Percentiles rank a stretch among this genome's conserved stretches.
phyloP scores from a whole-genome alignment of 208 protist genomes.

The Angomonas deanei region DNA sequence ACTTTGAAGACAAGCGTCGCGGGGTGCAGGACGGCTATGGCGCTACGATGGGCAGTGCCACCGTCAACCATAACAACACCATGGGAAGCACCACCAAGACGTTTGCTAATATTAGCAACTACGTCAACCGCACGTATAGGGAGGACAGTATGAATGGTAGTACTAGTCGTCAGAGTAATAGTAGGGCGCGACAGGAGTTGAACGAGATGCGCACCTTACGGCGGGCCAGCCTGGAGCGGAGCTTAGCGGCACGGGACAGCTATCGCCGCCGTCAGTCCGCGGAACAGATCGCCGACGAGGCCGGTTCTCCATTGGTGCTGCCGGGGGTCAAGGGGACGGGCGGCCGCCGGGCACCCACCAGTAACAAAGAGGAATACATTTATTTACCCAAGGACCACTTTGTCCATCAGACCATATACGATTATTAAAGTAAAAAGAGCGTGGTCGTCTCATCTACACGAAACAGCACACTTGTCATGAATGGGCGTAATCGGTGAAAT shows the following conservation, averaged over 20 bases:
- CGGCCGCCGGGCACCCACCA: constrained; percentile 41
- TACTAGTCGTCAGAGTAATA: neutral
- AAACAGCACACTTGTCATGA: no score
- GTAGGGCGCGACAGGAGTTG: constrained; percentile 40
- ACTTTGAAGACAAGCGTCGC: constrained; percentile 13
- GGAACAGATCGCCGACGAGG: constrained; percentile 4
- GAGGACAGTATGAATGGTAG: neutral
- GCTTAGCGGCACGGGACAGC: constrained; percentile 3
- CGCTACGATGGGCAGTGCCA: neutral
- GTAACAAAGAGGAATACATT: constrained; percentile 49
- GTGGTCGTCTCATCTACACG: no score
- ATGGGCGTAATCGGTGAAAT: no score
- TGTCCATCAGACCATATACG: constrained; percentile 41
- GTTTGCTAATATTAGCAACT: constrained; percentile 1
- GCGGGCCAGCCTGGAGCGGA: constrained; percentile 20
- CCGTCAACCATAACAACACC: neutral
- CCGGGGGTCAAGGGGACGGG: constrained; percentile 47
- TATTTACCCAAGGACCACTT: constrained; percentile 68
- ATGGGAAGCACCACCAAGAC: neutral
- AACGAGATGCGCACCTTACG: constrained; percentile 41
- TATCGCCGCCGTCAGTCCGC: neutral
- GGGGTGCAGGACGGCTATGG: neutral
- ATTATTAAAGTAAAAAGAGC: constrained; percentile 7
- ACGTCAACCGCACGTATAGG: neutral
- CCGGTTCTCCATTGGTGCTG: constrained; percentile 23